These are phyloP conservation scores for Termitomyces eurrhizus DNA, from an alignment of 768 basidiomycete species.

Conservation along the genomic window DNA sequence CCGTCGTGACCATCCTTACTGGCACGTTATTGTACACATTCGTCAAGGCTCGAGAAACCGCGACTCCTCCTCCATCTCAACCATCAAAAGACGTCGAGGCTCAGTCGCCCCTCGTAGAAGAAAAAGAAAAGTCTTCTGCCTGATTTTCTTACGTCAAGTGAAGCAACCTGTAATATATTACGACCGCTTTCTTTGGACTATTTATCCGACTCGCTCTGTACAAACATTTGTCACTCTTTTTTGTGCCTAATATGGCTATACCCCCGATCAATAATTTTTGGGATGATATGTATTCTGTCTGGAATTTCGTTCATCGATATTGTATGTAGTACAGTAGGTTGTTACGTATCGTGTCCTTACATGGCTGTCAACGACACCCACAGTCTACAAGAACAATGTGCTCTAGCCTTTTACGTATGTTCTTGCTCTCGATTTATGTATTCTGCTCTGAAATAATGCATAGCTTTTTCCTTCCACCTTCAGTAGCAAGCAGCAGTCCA, in stretches of 20 bases:
- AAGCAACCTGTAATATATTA: neutral
- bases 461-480: no score
- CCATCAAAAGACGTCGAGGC: slow-evolving; percentile 14
- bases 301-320: neutral
- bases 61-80: slow-evolving; percentile 17
- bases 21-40: slow-evolving; percentile 72
- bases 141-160: neutral
- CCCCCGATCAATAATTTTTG: no score
- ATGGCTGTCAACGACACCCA: neutral
- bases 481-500: no score
- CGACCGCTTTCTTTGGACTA: neutral
- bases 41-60: slow-evolving; percentile 49
- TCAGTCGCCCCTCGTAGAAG: slow-evolving; percentile 12
- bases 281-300: neutral
- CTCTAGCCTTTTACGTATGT: no score
- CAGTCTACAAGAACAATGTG: no score
- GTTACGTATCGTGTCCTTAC: neutral
- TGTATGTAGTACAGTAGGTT: neutral
- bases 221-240: neutral
- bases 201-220: neutral
- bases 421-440: no score
- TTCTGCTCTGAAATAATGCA: no score
- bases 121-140: slow-evolving; percentile 14
- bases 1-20: slow-evolving; percentile 55
- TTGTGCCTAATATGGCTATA: neutral